These are phyloP conservation scores for Tritrichomonas foetus DNA, from an alignment of 208 protist genomes.

Conservation along the genomic window DNA sequence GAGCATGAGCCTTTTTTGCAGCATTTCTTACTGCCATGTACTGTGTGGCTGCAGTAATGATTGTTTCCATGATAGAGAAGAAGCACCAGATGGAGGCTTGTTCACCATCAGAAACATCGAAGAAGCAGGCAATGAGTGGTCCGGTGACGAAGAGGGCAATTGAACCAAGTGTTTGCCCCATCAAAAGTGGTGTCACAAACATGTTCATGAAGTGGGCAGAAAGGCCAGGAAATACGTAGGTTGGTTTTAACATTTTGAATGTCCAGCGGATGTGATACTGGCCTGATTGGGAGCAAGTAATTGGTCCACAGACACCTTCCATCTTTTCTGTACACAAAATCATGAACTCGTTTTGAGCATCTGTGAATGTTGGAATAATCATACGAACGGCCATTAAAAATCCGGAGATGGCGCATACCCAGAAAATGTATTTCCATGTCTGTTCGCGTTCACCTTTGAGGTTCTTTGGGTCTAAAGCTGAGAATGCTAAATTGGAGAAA, in stretches of 20 bases:
- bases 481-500: constrained; percentile 48
- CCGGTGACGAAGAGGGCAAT: constrained; percentile 39
- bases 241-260: not conserved
- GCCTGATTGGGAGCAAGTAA: not conserved
- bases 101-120: not conserved
- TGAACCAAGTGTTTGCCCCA: not conserved
- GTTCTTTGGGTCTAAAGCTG: not conserved
- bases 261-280: not conserved
- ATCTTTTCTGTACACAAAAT: not conserved
- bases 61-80: constrained; percentile 15
- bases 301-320: not conserved
- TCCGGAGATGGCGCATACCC: not conserved
- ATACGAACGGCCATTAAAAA: constrained; percentile 5
- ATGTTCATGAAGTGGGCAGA: not conserved
- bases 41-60: not conserved
- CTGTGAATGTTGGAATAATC: not conserved
- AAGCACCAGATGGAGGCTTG: constrained; percentile 41
- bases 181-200: not conserved
- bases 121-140: not conserved
- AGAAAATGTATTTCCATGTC: not conserved
- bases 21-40: not conserved
- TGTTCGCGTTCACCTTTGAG: not conserved
- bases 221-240: not conserved
- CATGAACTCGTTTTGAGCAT: not conserved
- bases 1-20: no score